phyloP scores from a whole-genome alignment of 352 stramenopile genomes.

The Phytophthora pistaciae region DNA sequence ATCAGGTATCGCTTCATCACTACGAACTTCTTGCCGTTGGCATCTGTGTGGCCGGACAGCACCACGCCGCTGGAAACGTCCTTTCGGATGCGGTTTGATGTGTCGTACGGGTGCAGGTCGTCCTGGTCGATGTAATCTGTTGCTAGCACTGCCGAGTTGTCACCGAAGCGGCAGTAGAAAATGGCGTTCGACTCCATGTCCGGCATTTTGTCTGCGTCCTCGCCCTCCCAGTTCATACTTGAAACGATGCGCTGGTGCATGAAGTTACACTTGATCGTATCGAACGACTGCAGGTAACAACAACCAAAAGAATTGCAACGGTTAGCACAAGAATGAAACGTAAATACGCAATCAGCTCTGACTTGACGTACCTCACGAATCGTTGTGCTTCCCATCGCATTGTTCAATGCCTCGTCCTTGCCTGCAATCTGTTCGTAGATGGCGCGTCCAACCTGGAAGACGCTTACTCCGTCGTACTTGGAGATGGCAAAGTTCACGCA shows the following conservation, averaged over 20 bases:
- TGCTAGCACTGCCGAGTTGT: slow-evolving; percentile 71
- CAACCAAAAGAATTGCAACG: neutral
- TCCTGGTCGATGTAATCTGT: slow-evolving; percentile 86
- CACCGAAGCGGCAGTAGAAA: slow-evolving; percentile 70
- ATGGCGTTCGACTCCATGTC: slow-evolving; percentile 81
- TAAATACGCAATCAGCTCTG: neutral
- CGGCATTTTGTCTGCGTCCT: slow-evolving; percentile 53
- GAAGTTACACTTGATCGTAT: slow-evolving; percentile 84
- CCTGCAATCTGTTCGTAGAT: slow-evolving; percentile 81
- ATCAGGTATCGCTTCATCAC: slow-evolving; percentile 87
- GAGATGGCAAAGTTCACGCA: slow-evolving; percentile 80
- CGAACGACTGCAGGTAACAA: slow-evolving; percentile 49
- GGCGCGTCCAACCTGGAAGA: slow-evolving; percentile 68
- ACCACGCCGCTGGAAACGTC: slow-evolving; percentile 80
- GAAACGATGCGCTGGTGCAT: slow-evolving; percentile 85
- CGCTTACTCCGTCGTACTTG: slow-evolving; percentile 72
- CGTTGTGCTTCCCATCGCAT: slow-evolving; percentile 67
- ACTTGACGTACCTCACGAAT: slow-evolving; percentile 50
- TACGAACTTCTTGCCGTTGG: slow-evolving; percentile 68
- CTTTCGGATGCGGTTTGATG: slow-evolving; percentile 78
- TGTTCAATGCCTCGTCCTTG: slow-evolving; percentile 64
- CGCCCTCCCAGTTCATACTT: slow-evolving; percentile 71
- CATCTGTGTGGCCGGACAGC: slow-evolving; percentile 68
- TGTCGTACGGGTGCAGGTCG: slow-evolving; percentile 79
- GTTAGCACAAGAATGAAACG: neutral